A percentile compares a stretch with the other conserved stretches of the same genome.
Evolutionary conservation across 78 protist genomes (phyloP).

Genomic region (Isochrysis galbana): DNA sequence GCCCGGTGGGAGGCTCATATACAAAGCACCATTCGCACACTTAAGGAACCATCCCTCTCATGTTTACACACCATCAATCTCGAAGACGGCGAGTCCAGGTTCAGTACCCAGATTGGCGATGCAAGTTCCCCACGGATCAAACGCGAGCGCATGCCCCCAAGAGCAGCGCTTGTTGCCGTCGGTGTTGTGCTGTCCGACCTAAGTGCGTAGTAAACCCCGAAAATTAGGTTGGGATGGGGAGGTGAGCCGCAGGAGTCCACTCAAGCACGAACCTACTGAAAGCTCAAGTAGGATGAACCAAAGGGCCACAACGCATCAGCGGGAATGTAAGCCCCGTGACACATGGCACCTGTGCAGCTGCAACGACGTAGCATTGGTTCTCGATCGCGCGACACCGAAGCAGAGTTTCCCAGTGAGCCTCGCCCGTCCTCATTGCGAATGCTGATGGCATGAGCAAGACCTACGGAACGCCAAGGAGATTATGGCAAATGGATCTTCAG

Average conservation of each 20-base stretch:
- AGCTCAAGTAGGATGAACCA: neutral
- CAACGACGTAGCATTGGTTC: constrained; percentile 54
- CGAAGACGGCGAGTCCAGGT: neutral
- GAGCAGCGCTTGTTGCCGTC: constrained; percentile 36
- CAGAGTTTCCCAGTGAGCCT: constrained; percentile 69
- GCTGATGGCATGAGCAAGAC: constrained; percentile 61
- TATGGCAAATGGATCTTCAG: no score
- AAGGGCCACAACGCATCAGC: no score
- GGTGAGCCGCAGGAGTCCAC: no score
- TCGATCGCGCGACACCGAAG: constrained; percentile 77
- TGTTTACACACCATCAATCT: neutral
- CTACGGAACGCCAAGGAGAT: no score
- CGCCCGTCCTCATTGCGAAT: constrained; percentile 63
- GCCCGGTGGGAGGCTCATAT: neutral
- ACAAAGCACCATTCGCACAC: neutral
- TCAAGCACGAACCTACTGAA: neutral
- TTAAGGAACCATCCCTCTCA: neutral
- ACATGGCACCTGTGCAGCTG: constrained; percentile 31
- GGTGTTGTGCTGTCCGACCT: constrained; percentile 57
- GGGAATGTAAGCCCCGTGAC: no score
- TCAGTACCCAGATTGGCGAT: neutral
- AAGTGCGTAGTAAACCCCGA: no score
- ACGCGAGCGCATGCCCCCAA: constrained; percentile 56
- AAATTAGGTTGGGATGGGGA: no score
- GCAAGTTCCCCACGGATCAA: constrained; percentile 27